A percentile compares a stretch with the other conserved stretches of the same genome.
Evolutionary conservation across 345 rosid species (phyloP).

Genomic region (Chamaenerion angustifolium): DNA sequence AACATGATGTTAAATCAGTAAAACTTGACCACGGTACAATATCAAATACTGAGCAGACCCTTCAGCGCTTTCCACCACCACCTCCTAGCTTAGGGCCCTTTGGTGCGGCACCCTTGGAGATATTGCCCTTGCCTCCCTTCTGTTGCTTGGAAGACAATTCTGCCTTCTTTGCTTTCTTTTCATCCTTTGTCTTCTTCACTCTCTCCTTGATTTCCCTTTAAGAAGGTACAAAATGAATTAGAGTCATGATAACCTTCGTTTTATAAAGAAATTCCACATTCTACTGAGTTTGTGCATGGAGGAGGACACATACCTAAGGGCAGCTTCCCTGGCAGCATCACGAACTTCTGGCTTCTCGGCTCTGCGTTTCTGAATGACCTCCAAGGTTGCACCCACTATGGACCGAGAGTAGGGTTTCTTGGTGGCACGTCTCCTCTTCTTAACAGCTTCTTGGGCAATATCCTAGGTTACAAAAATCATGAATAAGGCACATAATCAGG

Average conservation of each 20-base stretch:
- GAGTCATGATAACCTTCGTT: too few relatives aligned
- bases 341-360: conserved; percentile 66
- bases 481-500: neutral
- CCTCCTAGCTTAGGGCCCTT: conserved; percentile 15
- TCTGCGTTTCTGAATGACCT: conserved; percentile 52
- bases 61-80: conserved; percentile 12
- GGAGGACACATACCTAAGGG: conserved; percentile 27
- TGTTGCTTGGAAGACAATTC: conserved; percentile 7
- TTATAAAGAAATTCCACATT: too few relatives aligned
- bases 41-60: too few relatives aligned
- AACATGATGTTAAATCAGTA: too few relatives aligned
- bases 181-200: conserved; percentile 15
- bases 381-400: conserved; percentile 62
- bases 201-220: conserved; percentile 16
- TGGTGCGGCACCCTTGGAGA: conserved; percentile 9
- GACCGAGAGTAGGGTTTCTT: conserved; percentile 71
- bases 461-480: conserved; percentile 19
- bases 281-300: too few relatives aligned
- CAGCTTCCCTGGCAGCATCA: conserved; percentile 58
- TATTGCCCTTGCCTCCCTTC: conserved; percentile 10
- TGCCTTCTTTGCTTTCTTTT: conserved; percentile 16
- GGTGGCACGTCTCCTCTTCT: conserved; percentile 40
- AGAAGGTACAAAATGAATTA: neutral
- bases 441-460: conserved; percentile 43
- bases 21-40: too few relatives aligned